Percentiles rank a stretch among this genome's conserved stretches.
Conservation (phyloP, 179 eudicot genomes). For the Monotropa hypopitys region DNA sequence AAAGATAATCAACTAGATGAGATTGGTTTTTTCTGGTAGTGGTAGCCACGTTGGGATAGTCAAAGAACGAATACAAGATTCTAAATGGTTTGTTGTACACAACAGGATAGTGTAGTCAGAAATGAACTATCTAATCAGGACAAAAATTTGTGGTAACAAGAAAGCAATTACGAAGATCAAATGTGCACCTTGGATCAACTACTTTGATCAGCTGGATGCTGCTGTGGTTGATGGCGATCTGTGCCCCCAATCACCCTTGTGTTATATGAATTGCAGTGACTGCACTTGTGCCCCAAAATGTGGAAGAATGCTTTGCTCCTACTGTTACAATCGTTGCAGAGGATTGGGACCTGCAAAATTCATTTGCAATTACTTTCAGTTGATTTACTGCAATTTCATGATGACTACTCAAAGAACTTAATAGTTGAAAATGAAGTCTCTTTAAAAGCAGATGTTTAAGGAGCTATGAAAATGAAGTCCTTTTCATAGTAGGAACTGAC, state of each 20-base stretch:
- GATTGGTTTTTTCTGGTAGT: neutral
- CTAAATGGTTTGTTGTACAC: neutral
- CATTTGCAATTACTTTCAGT: neutral
- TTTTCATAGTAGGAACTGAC: neutral
- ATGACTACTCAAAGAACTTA: neutral
- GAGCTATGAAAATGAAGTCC: too few relatives aligned
- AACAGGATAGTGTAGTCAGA: too few relatives aligned
- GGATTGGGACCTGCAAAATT: slow-evolving; percentile 40
- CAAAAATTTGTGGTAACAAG: neutral
- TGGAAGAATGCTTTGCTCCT: slow-evolving; percentile 52
- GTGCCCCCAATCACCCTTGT: slow-evolving; percentile 40
- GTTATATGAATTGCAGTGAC: slow-evolving; percentile 63
- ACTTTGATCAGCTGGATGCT: slow-evolving; percentile 11
- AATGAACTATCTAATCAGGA: neutral
- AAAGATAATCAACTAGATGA: neutral
- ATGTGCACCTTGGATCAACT: neutral
- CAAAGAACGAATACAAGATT: neutral
- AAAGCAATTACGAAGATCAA: neutral
- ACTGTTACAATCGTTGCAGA: slow-evolving; percentile 74
- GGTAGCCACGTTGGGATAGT: neutral
- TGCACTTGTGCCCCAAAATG: slow-evolving; percentile 76
- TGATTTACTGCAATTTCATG: neutral
- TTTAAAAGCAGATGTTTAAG: neutral
- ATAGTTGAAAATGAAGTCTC: neutral
- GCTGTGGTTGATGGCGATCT: slow-evolving; percentile 13